Evolutionary conservation across 2,329 filamentous ascomycete genomes (phyloP).

Genomic region (Aspergillus sp.): DNA sequence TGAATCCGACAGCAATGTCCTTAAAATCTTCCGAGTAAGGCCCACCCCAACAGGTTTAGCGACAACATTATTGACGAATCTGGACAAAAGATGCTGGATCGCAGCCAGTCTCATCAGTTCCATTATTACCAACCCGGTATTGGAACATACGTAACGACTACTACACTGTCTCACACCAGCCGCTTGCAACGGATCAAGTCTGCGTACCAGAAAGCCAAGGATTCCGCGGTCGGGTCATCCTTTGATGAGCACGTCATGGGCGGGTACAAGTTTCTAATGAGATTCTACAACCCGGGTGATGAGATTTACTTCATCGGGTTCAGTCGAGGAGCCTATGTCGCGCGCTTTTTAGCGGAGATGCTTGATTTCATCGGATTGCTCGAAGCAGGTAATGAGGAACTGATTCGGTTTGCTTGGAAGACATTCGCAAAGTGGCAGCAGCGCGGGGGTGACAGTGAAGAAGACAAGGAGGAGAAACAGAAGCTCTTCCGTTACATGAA

Average conservation of each 20-base stretch:
- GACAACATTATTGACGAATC: background rate
- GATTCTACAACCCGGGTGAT: constrained; percentile 62
- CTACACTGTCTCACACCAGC: constrained; percentile 31
- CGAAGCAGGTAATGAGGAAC: constrained; percentile 79
- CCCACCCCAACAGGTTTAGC: background rate
- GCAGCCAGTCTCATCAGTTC: constrained; percentile 39
- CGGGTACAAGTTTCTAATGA: constrained; percentile 77
- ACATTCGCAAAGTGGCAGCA: constrained; percentile 46
- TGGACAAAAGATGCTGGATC: constrained; percentile 38
- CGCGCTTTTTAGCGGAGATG: constrained; percentile 78
- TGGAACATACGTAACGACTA: constrained; percentile 44
- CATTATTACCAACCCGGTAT: constrained; percentile 48
- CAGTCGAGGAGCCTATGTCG: constrained; percentile 71
- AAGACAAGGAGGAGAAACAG: constrained; percentile 28
- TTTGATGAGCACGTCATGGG: constrained; percentile 83
- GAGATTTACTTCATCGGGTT: constrained; percentile 73
- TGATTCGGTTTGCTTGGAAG: constrained; percentile 80
- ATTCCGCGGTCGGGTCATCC: constrained; percentile 75
- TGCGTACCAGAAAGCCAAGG: constrained; percentile 45
- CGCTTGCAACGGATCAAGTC: constrained; percentile 55
- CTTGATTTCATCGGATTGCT: constrained; percentile 78
- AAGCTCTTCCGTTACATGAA: constrained; percentile 72
- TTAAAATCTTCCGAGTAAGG: constrained; percentile 47
- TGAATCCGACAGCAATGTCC: constrained; percentile 47
- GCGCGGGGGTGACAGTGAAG: constrained; percentile 23